These are phyloP conservation scores for Aspergillus chevalieri DNA, from an alignment of 2,329 filamentous ascomycete genomes.

Conservation along the genomic window DNA sequence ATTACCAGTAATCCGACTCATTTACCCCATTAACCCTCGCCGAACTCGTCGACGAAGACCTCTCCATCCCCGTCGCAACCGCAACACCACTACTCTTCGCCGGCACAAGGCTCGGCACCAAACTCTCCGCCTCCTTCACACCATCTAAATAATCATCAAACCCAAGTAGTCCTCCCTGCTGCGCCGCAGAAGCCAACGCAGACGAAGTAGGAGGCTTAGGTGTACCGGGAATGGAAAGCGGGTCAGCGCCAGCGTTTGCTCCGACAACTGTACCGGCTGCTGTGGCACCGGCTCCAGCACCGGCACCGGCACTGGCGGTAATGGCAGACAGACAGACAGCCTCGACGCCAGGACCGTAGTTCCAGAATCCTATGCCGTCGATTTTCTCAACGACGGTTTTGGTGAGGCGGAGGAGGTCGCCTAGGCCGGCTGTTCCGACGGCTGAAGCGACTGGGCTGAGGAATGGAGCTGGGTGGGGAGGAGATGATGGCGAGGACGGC, in stretches of 20 bases:
- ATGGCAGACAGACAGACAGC: neutral
- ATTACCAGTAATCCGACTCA: neutral
- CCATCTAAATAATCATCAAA: too few relatives aligned
- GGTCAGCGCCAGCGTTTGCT: too few relatives aligned
- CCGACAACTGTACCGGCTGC: neutral
- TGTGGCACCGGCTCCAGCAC: too few relatives aligned
- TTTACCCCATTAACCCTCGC: neutral
- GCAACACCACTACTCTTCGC: too few relatives aligned
- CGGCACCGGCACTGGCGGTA: neutral
- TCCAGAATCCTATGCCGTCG: slow-evolving; percentile 31
- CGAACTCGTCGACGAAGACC: neutral
- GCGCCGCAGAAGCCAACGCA: too few relatives aligned
- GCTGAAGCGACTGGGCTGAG: slow-evolving; percentile 14
- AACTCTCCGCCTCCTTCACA: too few relatives aligned
- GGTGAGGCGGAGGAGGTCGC: slow-evolving; percentile 24
- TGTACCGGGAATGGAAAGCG: too few relatives aligned
- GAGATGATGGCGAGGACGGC: neutral
- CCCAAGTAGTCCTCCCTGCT: too few relatives aligned
- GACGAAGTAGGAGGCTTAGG: too few relatives aligned
- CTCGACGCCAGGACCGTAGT: slow-evolving; percentile 10
- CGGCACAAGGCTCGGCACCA: too few relatives aligned
- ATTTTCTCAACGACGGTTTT: slow-evolving; percentile 32
- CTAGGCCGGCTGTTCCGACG: slow-evolving; percentile 22
- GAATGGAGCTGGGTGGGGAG: neutral
- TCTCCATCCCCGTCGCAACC: neutral